A percentile compares a stretch with the other conserved stretches of the same genome.
Evolutionary conservation across 1,139 yeast genomes (phyloP).

Genomic region (Tardiomyces blankii): DNA sequence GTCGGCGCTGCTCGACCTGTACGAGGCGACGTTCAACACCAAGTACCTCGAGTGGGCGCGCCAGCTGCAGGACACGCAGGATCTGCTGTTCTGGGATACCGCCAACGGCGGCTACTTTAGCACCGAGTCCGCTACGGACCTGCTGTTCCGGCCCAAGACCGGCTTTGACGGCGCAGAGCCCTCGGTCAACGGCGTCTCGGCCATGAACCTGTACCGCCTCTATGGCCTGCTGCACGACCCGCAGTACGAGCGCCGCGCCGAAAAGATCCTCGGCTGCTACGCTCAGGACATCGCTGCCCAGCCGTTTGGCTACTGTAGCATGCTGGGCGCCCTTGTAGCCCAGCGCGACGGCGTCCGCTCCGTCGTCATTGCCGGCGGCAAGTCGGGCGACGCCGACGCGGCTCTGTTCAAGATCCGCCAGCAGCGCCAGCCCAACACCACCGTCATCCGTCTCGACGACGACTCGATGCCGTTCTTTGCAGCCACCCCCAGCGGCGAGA

Average conservation of each 20-base stretch:
- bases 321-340: not conserved
- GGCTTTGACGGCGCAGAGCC: conserved; percentile 32
- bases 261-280: conserved; percentile 18
- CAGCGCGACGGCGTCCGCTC: not conserved
- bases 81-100: conserved; percentile 23
- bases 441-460: not conserved
- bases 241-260: conserved; percentile 16
- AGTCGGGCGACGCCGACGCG: not conserved
- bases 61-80: conserved; percentile 24
- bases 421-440: not conserved
- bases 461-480: not conserved
- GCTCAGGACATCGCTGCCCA: conserved; percentile 23
- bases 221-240: conserved; percentile 16
- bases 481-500: not conserved
- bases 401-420: not conserved
- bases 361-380: not conserved
- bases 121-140: conserved; percentile 8
- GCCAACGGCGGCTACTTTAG: conserved; percentile 25
- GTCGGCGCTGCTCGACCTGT: conserved; percentile 26
- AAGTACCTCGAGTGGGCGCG: conserved; percentile 23
- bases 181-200: conserved; percentile 27
- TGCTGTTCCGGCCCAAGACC: conserved; percentile 25
- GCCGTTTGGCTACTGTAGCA: conserved; percentile 20
- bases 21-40: conserved; percentile 22
- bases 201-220: conserved; percentile 22